phyloP scores from a whole-genome alignment of 148 eudicot species.

The Rhododendron molle region DNA sequence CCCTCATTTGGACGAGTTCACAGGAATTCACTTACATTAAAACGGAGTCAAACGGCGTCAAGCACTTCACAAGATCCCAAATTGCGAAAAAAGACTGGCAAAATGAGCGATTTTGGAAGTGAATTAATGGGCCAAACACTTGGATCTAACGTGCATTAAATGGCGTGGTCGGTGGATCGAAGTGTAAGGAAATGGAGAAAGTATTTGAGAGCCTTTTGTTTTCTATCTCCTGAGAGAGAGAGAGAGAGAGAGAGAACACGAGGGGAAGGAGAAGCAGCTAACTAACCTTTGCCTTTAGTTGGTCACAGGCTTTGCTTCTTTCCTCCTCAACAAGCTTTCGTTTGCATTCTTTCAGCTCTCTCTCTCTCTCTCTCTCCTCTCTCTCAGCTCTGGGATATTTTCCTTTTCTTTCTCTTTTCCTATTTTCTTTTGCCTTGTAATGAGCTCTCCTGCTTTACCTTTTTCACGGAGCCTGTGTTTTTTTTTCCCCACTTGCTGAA shows the following conservation, averaged over 20 bases:
- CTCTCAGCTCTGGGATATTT: neutral
- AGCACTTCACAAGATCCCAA: neutral
- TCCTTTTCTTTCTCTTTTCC: neutral
- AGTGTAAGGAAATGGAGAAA: neutral
- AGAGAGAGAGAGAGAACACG: neutral
- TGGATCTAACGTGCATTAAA: conserved; percentile 8
- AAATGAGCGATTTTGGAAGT: neutral
- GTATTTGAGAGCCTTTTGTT: neutral
- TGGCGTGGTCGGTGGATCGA: conserved; percentile 12
- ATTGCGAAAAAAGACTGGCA: neutral
- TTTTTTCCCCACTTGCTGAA: neutral
- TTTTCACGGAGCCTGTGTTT: neutral
- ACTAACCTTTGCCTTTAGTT: conserved; percentile 9
- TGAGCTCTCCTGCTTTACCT: neutral
- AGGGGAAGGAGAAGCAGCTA: neutral
- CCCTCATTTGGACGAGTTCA: neutral
- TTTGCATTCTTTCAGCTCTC: conserved; percentile 10
- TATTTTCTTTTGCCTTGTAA: neutral
- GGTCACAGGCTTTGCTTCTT: conserved; percentile 14
- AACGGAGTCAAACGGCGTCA: conserved; percentile 9
- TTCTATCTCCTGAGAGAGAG: conserved; percentile 11
- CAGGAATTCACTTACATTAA: conserved; percentile 8
- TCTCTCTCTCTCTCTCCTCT: conserved; percentile 9
- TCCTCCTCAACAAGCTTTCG: conserved; percentile 40
- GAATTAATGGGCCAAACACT: neutral